A percentile compares a stretch with the other conserved stretches of the same genome.
These are phyloP conservation scores for Cyclotella kingstonii DNA, from an alignment of 108 stramenopile species.

Conservation along the genomic window DNA sequence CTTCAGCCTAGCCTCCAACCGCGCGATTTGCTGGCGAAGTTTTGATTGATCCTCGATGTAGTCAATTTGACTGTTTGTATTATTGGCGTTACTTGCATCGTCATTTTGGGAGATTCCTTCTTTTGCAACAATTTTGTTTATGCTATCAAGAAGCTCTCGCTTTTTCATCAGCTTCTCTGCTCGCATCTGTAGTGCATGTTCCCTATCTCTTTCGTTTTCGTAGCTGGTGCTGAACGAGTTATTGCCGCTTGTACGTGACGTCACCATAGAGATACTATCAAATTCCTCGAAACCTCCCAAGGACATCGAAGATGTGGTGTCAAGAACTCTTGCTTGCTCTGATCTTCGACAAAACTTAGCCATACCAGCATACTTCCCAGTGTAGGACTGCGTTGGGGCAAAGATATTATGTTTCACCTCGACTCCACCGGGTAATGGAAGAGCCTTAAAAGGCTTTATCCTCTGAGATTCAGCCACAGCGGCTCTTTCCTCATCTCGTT, in stretches of 20 bases:
- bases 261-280: constrained; percentile 13
- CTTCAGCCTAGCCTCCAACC: constrained; percentile 35
- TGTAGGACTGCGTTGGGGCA: constrained; percentile 23
- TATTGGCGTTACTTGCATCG: constrained; percentile 3
- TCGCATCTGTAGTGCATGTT: constrained; percentile 9
- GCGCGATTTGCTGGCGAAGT: constrained; percentile 19
- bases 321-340: constrained; percentile 1
- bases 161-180: constrained; percentile 18
- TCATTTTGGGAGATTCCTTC: constrained; percentile 1
- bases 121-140: constrained; percentile 16
- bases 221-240: not conserved
- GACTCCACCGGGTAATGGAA: constrained; percentile 26
- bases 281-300: constrained; percentile 6
- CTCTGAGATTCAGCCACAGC: constrained; percentile 8
- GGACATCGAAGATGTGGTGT: constrained; percentile 7
- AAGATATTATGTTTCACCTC: constrained; percentile 24
- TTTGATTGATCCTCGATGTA: constrained; percentile 26
- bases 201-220: constrained; percentile 26
- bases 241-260: constrained; percentile 9
- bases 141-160: constrained; percentile 20
- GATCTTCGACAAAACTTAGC: constrained; percentile 7
- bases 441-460: constrained; percentile 18
- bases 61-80: constrained; percentile 15
- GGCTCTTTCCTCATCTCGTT: constrained; percentile 17
- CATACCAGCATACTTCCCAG: constrained; percentile 23